phyloP scores from a whole-genome alignment of 768 basidiomycete species.

The Bullera alba region DNA sequence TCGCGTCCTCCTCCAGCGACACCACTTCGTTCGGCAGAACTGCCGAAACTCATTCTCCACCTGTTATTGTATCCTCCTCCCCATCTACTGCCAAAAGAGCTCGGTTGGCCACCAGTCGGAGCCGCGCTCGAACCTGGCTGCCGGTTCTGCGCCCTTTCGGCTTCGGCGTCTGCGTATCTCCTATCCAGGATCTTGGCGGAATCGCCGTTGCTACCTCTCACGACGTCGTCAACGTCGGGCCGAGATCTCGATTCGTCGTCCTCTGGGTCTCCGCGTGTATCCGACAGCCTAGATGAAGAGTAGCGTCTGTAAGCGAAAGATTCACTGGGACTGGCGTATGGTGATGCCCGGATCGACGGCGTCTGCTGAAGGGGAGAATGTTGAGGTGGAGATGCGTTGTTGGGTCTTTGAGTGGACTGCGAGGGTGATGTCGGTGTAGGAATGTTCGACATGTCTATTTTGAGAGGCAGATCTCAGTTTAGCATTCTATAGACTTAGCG shows the following conservation, averaged over 20 bases:
- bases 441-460: no score
- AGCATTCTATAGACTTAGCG: no score
- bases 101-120: no score
- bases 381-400: not conserved
- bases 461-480: not conserved
- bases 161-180: constrained; percentile 1
- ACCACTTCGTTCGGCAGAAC: constrained; percentile 22
- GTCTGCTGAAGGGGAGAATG: not conserved
- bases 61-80: constrained; percentile 8
- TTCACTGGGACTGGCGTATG: not conserved
- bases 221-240: no score
- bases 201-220: no score
- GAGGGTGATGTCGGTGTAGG: not conserved
- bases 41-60: constrained; percentile 25
- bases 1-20: constrained; percentile 13
- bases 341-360: not conserved
- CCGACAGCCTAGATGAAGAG: constrained; percentile 29
- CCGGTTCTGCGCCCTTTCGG: no score
- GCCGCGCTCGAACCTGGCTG: no score
- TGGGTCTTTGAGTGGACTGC: not conserved
- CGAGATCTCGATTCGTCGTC: no score
- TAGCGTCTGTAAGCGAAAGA: constrained; percentile 24
- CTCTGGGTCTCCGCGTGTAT: constrained; percentile 25
- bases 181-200: not conserved
- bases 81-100: no score